Base-by-base conservation (phyloP, 768 basidiomycete species). In the Dictyophora rubrovolvata region DNA sequence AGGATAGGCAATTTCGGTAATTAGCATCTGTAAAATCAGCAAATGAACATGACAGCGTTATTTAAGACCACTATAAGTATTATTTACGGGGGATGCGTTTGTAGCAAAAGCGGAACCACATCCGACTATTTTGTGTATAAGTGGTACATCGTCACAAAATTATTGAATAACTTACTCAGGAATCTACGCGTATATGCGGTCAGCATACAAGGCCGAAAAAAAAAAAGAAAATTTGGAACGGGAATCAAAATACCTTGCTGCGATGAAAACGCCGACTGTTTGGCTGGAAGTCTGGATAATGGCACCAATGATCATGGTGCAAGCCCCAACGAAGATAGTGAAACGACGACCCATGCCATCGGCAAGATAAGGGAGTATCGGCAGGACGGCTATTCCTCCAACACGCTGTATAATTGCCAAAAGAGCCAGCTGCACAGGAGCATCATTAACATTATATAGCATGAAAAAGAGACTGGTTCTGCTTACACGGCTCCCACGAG, bases 1-100 rank as follows among this genome's bases (percentile, higher is more conserved):
- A 0, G 85, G 85, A 69, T 85, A 82, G 0, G 84, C 79, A 16
- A 87, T 73, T 67, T 88, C 85, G 75, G 77, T 75, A 63, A 86
- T 79, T 47, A 86, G 72, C 17, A 84, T 80, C 57, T 56, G 34
- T n/a, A n/a, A 17, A n/a, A 14, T 21, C 6, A 33, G 17, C 9
- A 10, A 17, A 42, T 21, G 12, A 55, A 7, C 22, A 23, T 11
- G 12, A 42, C n/a, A 9, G 10, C 10, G 3, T 28, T 46, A 8
- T 47, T 56, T 11, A 14, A 21, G 47, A 3, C 18, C 5, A n/a
- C 23, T 16, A 56, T 16, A 14, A 12, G n/a, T 22, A 7, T 23
- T 18, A 48, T n/a, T 42, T 48, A 56, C 55, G 0, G 85, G 85
- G 1, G 85, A 83, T 17, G 80, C 82, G 50, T 83, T 79, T 62